Evolutionary conservation across 257 asterid genomes (phyloP).

Genomic region (Nicotiana undulata): DNA sequence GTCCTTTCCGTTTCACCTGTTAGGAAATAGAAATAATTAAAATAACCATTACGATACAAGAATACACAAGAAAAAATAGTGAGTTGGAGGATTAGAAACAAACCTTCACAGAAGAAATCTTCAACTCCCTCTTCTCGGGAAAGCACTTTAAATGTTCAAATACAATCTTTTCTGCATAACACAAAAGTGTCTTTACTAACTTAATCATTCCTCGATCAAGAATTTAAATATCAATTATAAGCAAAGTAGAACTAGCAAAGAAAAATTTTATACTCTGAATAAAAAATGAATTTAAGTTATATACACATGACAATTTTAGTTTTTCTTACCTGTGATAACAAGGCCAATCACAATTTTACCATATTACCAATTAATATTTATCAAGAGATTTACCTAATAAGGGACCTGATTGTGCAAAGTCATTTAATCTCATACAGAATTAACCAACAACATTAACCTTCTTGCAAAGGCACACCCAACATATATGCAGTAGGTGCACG

Average conservation of each 20-base stretch:
- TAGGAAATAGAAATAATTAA: slow-evolving; percentile 4
- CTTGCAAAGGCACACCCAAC: background rate
- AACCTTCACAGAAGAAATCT: slow-evolving; percentile 52
- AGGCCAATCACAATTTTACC: too few species aligned
- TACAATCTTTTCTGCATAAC: slow-evolving; percentile 43
- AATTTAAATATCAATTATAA: background rate
- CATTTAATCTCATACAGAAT: background rate
- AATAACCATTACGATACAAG: background rate
- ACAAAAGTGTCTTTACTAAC: background rate
- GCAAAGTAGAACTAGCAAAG: background rate
- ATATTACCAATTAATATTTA: too few species aligned
- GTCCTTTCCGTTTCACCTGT: slow-evolving; percentile 44
- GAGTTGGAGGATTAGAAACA: background rate
- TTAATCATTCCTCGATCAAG: background rate
- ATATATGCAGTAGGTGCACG: background rate
- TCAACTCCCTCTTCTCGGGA: slow-evolving; percentile 43
- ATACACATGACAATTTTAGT: too few species aligned
- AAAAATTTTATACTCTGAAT: background rate
- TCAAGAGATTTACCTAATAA: too few species aligned
- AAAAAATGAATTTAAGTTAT: background rate
- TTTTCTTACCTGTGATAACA: too few species aligned
- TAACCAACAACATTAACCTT: background rate
- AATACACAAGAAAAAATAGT: background rate
- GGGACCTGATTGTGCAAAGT: too few species aligned
- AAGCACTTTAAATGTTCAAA: slow-evolving; percentile 42